Base-by-base conservation (phyloP, 2,329 filamentous ascomycete genomes). In the Ophioceras dolichostomum region DNA sequence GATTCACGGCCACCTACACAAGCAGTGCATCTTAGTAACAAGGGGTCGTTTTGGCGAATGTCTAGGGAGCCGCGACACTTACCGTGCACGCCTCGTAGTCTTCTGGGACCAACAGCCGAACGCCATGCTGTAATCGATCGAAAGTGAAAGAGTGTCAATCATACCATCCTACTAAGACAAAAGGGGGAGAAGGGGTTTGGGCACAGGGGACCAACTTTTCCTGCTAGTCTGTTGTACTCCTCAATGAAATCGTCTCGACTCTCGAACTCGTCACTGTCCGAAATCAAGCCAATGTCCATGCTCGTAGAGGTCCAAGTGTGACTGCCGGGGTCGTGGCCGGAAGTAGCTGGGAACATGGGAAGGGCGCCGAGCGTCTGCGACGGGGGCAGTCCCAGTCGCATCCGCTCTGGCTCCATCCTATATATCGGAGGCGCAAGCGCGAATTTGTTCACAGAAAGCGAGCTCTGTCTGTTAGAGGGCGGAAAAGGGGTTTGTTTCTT, bases 141-240 rank as follows among this genome's bases (percentile, higher is more conserved):
- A n/a, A n/a, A n/a, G n/a, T n/a, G n/a, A n/a, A n/a, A n/a, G n/a
- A n/a, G n/a, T n/a, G n/a, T n/a, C n/a, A n/a, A n/a, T n/a, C n/a
- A n/a, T n/a, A n/a, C n/a, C n/a, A n/a, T n/a, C n/a, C n/a, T n/a
- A n/a, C n/a, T n/a, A n/a, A n/a, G n/a, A n/a, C n/a, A n/a, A n/a
- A n/a, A n/a, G n/a, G n/a, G n/a, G n/a, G n/a, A n/a, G n/a, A n/a
- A n/a, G n/a, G n/a, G n/a, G n/a, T n/a, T n/a, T n/a, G n/a, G n/a
- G n/a, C n/a, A n/a, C n/a, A n/a, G n/a, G n/a, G n/a, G n/a, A n/a
- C n/a, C n/a, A n/a, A 76, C 75, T 64, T 72, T 72, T 39, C 61
- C 65, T 3, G 76, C 76, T 5, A 79, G 51, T 4, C 63, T 59
- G 49, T 80, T 80, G 52, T 78, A 81, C 45, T 77, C 70, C 7